phyloP scores from a whole-genome alignment of 179 eudicot species.

The Corrigiola litoralis region DNA sequence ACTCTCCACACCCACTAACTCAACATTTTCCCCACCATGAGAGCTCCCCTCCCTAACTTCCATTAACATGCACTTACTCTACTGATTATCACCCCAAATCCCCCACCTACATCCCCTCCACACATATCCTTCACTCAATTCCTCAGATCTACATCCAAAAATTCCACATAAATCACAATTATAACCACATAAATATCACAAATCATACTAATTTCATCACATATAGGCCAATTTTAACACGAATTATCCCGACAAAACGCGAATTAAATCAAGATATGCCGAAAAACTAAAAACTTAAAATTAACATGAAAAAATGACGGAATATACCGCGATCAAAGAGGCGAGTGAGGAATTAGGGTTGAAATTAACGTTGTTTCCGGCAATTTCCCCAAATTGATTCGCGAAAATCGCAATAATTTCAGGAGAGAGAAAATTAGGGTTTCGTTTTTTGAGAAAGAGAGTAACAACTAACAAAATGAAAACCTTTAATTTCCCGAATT shows the following conservation, averaged over 20 bases:
- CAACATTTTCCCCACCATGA: conserved; percentile 40
- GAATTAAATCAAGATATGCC: conserved; percentile 3
- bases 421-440: conserved; percentile 33
- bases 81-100: conserved; percentile 34
- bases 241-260: no score
- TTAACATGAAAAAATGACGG: background rate
- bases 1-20: conserved; percentile 39
- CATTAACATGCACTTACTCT: conserved; percentile 69
- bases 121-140: conserved; percentile 26
- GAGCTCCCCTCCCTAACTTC: conserved; percentile 55
- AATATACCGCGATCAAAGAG: conserved; percentile 20
- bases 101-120: conserved; percentile 50
- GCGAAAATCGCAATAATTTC: conserved; percentile 14
- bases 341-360: conserved; percentile 1
- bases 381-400: conserved; percentile 23
- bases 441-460: conserved; percentile 21
- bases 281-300: background rate
- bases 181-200: conserved; percentile 11
- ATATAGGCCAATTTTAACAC: no score
- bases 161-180: conserved; percentile 20
- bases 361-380: conserved; percentile 10
- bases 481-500: no score
- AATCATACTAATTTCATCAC: conserved; percentile 5
- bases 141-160: conserved; percentile 57
- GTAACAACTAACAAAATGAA: conserved; percentile 10